phyloP scores from a whole-genome alignment of 352 stramenopile genomes.

The Phytophthora quininea region DNA sequence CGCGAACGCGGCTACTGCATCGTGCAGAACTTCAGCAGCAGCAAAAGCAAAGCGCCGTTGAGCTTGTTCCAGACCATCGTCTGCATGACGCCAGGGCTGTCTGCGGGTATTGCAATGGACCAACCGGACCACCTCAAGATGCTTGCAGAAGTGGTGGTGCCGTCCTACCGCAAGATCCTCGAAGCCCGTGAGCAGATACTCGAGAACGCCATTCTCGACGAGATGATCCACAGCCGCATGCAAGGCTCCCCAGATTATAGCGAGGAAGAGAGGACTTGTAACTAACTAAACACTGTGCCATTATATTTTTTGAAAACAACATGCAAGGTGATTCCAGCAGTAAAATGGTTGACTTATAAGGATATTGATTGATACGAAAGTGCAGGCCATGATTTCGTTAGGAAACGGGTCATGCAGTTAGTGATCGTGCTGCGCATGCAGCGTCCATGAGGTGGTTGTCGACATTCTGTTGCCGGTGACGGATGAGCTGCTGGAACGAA shows the following conservation, averaged over 20 bases:
- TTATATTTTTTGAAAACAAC: conserved; percentile 27
- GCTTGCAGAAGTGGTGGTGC: conserved; percentile 35
- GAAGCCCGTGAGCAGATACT: conserved; percentile 42
- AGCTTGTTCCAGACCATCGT: conserved; percentile 38
- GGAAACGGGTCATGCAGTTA: background rate
- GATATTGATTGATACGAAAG: no score
- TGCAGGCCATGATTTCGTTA: background rate
- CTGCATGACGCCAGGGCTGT: conserved; percentile 41
- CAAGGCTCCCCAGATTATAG: conserved; percentile 23
- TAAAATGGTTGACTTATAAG: no score
- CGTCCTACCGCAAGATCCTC: conserved; percentile 47
- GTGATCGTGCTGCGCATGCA: background rate
- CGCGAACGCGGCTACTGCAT: conserved; percentile 44
- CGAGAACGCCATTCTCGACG: conserved; percentile 45
- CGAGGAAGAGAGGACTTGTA: conserved; percentile 23
- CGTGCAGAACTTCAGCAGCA: conserved; percentile 20
- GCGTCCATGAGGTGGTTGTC: conserved; percentile 31
- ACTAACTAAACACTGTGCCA: conserved; percentile 33
- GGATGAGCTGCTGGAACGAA: conserved; percentile 22
- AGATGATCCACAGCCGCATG: conserved; percentile 39
- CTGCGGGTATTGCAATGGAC: conserved; percentile 30
- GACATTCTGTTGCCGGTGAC: conserved; percentile 27
- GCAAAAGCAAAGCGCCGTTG: conserved; percentile 13
- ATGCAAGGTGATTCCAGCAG: background rate
- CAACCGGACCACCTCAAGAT: conserved; percentile 39